phyloP scores from a whole-genome alignment of 1,284 basidiomycete species.

The Kwoniella shivajii region DNA sequence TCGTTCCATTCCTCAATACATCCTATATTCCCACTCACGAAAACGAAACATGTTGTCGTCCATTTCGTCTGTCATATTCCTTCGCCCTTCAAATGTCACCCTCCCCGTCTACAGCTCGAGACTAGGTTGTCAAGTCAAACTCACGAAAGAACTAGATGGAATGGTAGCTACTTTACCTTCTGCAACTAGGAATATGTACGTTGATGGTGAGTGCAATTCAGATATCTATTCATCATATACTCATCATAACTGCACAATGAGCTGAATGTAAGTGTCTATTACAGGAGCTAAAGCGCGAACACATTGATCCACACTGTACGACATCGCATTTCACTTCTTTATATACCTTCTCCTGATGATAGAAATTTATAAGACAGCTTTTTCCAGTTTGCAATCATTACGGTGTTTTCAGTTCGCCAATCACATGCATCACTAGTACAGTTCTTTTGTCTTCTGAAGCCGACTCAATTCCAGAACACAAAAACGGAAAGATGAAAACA shows the following conservation, averaged over 20 bases:
- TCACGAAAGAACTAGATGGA: conserved; percentile 82
- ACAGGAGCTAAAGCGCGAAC: conserved; percentile 37
- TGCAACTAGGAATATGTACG: conserved; percentile 96
- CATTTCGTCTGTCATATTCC: neutral
- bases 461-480: too few relatives aligned
- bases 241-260: neutral
- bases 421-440: too few relatives aligned
- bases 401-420: too few relatives aligned
- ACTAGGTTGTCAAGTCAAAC: conserved; percentile 74
- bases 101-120: conserved; percentile 59
- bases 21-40: neutral
- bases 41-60: neutral
- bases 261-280: neutral
- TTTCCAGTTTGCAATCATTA: too few relatives aligned
- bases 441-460: too few relatives aligned
- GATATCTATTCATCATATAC: neutral
- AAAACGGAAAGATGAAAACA: neutral
- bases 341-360: too few relatives aligned
- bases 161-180: conserved; percentile 83
- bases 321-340: too few relatives aligned
- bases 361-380: too few relatives aligned
- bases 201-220: conserved; percentile 68
- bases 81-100: too few relatives aligned
- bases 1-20: neutral
- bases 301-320: conserved; percentile 24